Evolutionary conservation across 352 stramenopile species (phyloP).

Genomic region (Globisporangium uncinulatum): DNA sequence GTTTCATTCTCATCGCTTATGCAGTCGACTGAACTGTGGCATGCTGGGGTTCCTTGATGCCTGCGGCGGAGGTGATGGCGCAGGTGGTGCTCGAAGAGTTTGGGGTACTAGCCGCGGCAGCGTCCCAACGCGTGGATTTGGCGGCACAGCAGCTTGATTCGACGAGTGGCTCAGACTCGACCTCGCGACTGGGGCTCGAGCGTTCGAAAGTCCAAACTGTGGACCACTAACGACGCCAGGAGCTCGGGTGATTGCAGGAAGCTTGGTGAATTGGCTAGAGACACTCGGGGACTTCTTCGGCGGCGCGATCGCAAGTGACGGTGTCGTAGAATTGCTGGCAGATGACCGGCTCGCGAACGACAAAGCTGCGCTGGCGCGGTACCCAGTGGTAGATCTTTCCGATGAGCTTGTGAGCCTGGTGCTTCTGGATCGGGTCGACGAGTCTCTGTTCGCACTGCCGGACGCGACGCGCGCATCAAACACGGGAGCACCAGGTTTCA

Average conservation of each 20-base stretch:
- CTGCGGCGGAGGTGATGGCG: slow-evolving; percentile 35
- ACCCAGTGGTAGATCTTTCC: not conserved
- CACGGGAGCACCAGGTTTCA: slow-evolving; percentile 15
- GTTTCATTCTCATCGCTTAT: slow-evolving; percentile 37
- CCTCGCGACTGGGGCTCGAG: not conserved
- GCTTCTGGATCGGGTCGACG: not conserved
- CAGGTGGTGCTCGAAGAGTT: slow-evolving; percentile 5
- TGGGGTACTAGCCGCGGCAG: slow-evolving; percentile 30
- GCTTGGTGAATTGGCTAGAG: slow-evolving; percentile 5
- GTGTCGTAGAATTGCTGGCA: not conserved
- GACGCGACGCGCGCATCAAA: slow-evolving; percentile 7
- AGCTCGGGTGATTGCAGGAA: slow-evolving; percentile 6
- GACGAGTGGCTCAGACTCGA: not conserved
- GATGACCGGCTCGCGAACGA: not conserved
- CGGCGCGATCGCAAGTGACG: not conserved
- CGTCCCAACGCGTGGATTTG: slow-evolving; percentile 11
- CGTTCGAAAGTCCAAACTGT: slow-evolving; percentile 12
- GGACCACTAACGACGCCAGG: not conserved
- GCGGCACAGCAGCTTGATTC: not conserved
- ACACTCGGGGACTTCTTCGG: not conserved
- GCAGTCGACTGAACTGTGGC: slow-evolving; percentile 56
- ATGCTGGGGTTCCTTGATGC: slow-evolving; percentile 31
- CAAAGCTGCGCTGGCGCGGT: not conserved
- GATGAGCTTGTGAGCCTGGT: not conserved
- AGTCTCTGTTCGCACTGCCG: not conserved